Conservation (phyloP, 192 early-diverging fungal genomes). For the Coemansia sp. region DNA sequence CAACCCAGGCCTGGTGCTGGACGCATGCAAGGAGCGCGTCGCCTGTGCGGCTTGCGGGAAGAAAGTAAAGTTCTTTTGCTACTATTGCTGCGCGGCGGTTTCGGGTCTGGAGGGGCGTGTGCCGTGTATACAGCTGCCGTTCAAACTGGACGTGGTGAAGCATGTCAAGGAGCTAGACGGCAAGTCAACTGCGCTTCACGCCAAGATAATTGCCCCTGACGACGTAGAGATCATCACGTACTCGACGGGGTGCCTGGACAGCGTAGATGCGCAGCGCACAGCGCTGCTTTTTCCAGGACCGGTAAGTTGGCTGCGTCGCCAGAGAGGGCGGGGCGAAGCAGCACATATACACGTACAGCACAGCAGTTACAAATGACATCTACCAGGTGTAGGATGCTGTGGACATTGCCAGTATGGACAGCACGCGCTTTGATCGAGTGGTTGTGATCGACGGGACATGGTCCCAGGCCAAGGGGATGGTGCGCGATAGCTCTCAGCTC, state of each 20-base stretch:
- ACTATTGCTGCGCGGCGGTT: slow-evolving; percentile 58
- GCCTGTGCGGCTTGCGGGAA: slow-evolving; percentile 60
- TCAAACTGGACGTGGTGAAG: slow-evolving; percentile 71
- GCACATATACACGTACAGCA: neutral
- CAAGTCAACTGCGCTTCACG: slow-evolving; percentile 86
- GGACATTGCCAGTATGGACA: slow-evolving; percentile 61
- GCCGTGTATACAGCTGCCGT: slow-evolving; percentile 63
- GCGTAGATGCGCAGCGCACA: slow-evolving; percentile 59
- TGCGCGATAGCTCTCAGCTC: slow-evolving; percentile 47
- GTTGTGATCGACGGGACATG: slow-evolving; percentile 97
- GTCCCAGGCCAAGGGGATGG: slow-evolving; percentile 71
- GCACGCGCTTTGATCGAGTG: slow-evolving; percentile 60
- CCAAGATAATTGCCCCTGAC: slow-evolving; percentile 65
- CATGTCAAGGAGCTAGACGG: slow-evolving; percentile 73
- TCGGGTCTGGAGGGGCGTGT: slow-evolving; percentile 45
- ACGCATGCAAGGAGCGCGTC: slow-evolving; percentile 38
- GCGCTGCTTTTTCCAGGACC: slow-evolving; percentile 84
- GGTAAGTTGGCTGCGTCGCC: no score
- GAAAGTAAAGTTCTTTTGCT: slow-evolving; percentile 66
- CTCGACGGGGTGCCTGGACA: slow-evolving; percentile 45
- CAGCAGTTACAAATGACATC: neutral
- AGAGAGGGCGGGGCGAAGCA: no score
- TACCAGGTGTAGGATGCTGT: slow-evolving; percentile 53
- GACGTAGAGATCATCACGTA: slow-evolving; percentile 61
- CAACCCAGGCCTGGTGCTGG: slow-evolving; percentile 20